Conservation (phyloP, 305 asterid genomes). For the Rubia balearica region DNA sequence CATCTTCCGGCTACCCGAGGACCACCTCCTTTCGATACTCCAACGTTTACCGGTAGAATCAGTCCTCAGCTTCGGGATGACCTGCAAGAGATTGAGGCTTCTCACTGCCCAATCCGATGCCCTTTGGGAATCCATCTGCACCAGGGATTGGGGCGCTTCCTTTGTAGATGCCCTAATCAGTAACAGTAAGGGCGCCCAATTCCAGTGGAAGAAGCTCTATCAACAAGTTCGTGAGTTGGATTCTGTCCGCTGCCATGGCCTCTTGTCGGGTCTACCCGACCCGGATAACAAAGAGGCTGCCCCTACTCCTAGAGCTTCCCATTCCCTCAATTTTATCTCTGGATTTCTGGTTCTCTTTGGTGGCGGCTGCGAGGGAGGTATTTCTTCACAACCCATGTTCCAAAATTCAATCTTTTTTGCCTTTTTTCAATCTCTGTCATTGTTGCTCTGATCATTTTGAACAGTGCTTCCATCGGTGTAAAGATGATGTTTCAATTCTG, state of each 20-base stretch:
- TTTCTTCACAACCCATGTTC: not conserved
- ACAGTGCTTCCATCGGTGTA: not conserved
- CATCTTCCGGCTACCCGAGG: slow-evolving; percentile 46
- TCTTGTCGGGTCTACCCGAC: slow-evolving; percentile 19
- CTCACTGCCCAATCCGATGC: slow-evolving; percentile 53
- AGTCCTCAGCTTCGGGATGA: slow-evolving; percentile 49
- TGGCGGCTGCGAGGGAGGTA: slow-evolving; percentile 88
- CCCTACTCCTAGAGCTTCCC: slow-evolving; percentile 88
- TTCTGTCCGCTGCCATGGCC: slow-evolving; percentile 44
- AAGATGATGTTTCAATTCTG: not conserved
- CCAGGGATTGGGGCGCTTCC: slow-evolving; percentile 69
- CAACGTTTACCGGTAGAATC: slow-evolving; percentile 68
- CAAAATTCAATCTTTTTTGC: not conserved
- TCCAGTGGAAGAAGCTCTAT: slow-evolving; percentile 63
- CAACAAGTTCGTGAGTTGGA: slow-evolving; percentile 56
- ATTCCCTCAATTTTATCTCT: slow-evolving; percentile 65
- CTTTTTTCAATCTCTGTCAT: not conserved
- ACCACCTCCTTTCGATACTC: slow-evolving; percentile 68
- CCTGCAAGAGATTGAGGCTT: slow-evolving; percentile 56
- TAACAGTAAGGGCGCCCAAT: not conserved
- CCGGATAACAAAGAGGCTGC: slow-evolving; percentile 20
- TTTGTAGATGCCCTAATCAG: slow-evolving; percentile 43
- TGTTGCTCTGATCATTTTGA: not conserved
- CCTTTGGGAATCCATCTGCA: slow-evolving; percentile 78
- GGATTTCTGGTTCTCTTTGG: slow-evolving; percentile 81